These are phyloP conservation scores for Sanguinoderma infundibulare DNA, from an alignment of 1,284 basidiomycete species.

Conservation along the genomic window DNA sequence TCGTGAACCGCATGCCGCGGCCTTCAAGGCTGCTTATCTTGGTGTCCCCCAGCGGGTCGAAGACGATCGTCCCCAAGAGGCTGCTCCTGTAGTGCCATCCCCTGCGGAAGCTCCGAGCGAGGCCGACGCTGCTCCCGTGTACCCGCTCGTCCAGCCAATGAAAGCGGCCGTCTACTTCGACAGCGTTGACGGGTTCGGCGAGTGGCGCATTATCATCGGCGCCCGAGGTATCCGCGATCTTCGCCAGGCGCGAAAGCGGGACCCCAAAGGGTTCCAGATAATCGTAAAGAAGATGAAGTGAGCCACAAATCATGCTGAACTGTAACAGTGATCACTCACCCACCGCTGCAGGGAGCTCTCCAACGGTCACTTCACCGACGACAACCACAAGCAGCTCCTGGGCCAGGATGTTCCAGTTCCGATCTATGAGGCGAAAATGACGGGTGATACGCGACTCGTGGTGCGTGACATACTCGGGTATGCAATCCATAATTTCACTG, in stretches of 20 bases:
- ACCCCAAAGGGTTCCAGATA: slow-evolving; percentile 47
- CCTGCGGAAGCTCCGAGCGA: not conserved
- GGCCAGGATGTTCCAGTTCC: slow-evolving; percentile 48
- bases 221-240: slow-evolving; percentile 49
- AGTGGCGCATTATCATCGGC: slow-evolving; percentile 55
- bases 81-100: not conserved
- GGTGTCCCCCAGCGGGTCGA: not conserved
- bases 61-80: not conserved
- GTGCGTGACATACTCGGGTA: slow-evolving; percentile 26
- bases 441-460: slow-evolving; percentile 60
- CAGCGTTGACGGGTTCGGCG: slow-evolving; percentile 53
- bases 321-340: not conserved
- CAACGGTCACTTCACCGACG: slow-evolving; percentile 66
- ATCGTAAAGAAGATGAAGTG: slow-evolving; percentile 66
- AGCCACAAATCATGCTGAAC: not conserved
- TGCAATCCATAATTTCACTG: too few relatives aligned
- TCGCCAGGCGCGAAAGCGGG: slow-evolving; percentile 44
- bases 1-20: not conserved
- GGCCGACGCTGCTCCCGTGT: not conserved
- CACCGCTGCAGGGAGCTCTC: slow-evolving; percentile 57
- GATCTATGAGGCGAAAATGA: slow-evolving; percentile 73
- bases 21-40: not conserved
- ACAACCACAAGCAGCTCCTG: slow-evolving; percentile 69
- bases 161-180: slow-evolving; percentile 53
- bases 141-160: slow-evolving; percentile 36